Conservation (phyloP, 768 basidiomycete genomes). For the Dentipellis sp. region DNA sequence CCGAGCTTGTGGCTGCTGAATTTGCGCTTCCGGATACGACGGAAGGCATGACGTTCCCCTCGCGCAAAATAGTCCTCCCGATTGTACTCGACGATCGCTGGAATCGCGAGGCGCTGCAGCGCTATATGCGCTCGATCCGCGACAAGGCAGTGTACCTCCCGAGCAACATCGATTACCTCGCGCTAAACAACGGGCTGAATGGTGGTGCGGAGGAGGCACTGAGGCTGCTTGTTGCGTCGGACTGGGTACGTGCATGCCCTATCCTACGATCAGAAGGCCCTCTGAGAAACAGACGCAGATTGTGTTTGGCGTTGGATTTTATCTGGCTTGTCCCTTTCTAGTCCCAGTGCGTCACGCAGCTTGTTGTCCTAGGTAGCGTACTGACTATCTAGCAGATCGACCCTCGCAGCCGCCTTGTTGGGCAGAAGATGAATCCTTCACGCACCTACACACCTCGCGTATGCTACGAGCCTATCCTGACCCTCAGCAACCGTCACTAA, state of each 20-base stretch:
- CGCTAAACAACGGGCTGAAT: conserved; percentile 48
- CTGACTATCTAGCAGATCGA: conserved; percentile 32
- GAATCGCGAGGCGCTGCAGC: conserved; percentile 42
- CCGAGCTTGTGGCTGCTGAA: conserved; percentile 30
- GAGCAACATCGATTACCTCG: conserved; percentile 59
- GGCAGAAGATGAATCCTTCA: conserved; percentile 72
- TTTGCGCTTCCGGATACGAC: conserved; percentile 30
- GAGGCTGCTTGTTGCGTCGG: conserved; percentile 29
- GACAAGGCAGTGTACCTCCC: conserved; percentile 58
- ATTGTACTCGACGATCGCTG: conserved; percentile 54
- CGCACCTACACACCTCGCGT: conserved; percentile 56
- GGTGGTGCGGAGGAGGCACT: conserved; percentile 34
- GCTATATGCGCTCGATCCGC: conserved; percentile 48
- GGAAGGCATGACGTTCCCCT: conserved; percentile 34
- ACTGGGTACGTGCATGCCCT: conserved; percentile 37
- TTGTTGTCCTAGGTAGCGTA: not conserved
- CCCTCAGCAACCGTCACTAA: not conserved
- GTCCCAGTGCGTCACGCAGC: conserved; percentile 36
- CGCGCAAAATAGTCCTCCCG: conserved; percentile 49
- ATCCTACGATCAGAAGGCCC: not conserved
- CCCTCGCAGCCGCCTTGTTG: conserved; percentile 46
- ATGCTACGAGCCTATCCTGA: conserved; percentile 7
- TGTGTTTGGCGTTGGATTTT: conserved; percentile 55
- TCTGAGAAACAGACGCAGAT: conserved; percentile 29
- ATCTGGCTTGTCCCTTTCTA: conserved; percentile 55